These are phyloP conservation scores for Nyctanthes arbortristis DNA, from an alignment of 257 asterid genomes.

Conservation along the genomic window DNA sequence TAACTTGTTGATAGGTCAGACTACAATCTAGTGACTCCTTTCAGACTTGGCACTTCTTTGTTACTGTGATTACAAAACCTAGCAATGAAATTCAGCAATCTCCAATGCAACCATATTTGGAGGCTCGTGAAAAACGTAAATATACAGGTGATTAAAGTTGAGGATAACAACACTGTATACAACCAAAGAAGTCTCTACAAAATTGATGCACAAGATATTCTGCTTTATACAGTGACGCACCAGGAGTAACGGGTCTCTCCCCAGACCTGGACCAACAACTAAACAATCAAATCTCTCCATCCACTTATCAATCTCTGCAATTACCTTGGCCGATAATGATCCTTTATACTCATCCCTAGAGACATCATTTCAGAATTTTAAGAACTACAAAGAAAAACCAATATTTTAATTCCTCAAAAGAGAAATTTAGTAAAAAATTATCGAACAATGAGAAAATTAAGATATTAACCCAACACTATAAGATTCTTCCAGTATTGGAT, in stretches of 20 bases:
- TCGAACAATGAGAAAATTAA: background rate
- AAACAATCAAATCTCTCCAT: conserved; percentile 97
- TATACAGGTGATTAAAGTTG: background rate
- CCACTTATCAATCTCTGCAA: conserved; percentile 92
- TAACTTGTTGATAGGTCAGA: background rate
- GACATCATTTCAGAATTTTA: conserved; percentile 27
- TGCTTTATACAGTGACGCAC: conserved; percentile 38
- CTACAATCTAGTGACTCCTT: background rate
- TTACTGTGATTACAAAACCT: background rate
- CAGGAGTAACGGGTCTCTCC: conserved; percentile 94
- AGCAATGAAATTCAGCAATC: conserved; percentile 6
- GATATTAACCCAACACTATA: conserved; percentile 69
- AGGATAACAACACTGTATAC: background rate
- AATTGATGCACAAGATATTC: conserved; percentile 12
- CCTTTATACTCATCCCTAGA: conserved; percentile 80
- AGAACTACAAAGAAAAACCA: conserved; percentile 23
- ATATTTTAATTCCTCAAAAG: background rate
- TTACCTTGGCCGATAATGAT: conserved; percentile 63
- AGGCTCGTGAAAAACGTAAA: no score
- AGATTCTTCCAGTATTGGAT: conserved; percentile 93
- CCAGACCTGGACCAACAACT: conserved; percentile 96
- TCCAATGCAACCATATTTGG: conserved; percentile 1
- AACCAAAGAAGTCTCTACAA: background rate
- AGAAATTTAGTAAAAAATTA: background rate
- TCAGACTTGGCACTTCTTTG: background rate